Conservation (phyloP, 31 red algal genomes). For the Odonthalia washingtoniensis region DNA sequence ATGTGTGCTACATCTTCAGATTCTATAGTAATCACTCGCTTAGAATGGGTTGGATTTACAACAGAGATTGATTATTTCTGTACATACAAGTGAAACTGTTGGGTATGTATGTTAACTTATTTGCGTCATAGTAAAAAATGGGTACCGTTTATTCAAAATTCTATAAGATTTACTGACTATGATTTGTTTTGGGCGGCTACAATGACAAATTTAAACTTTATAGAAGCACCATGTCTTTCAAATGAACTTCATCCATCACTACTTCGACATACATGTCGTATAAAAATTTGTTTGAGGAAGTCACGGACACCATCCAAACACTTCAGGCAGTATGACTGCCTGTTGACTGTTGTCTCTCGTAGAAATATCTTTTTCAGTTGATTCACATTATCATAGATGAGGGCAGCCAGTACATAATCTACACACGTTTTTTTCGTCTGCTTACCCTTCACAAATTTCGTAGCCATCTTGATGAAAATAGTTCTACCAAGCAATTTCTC, state of each 20-base stretch:
- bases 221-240: slow-evolving; percentile 64
- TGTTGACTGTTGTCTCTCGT: too few relatives aligned
- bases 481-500: too few relatives aligned
- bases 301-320: too few relatives aligned
- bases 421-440: too few relatives aligned
- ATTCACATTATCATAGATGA: too few relatives aligned
- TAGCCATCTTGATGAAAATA: too few relatives aligned
- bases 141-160: slow-evolving; percentile 71
- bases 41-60: slow-evolving; percentile 82
- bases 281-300: too few relatives aligned
- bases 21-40: slow-evolving; percentile 22
- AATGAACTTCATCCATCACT: slow-evolving; percentile 59
- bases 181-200: slow-evolving; percentile 80
- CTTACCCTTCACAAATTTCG: too few relatives aligned
- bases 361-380: too few relatives aligned
- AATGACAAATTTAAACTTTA: slow-evolving; percentile 34
- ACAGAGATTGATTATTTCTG: slow-evolving; percentile 57
- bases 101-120: slow-evolving; percentile 66
- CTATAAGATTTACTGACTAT: slow-evolving; percentile 56
- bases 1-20: slow-evolving; percentile 43
- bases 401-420: too few relatives aligned
- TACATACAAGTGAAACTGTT: slow-evolving; percentile 68
- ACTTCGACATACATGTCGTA: too few relatives aligned
- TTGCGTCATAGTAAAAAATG: slow-evolving; percentile 35
- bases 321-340: too few relatives aligned